Conservation (phyloP, 129 eudicot genomes). For the Centaurea solstitialis region DNA sequence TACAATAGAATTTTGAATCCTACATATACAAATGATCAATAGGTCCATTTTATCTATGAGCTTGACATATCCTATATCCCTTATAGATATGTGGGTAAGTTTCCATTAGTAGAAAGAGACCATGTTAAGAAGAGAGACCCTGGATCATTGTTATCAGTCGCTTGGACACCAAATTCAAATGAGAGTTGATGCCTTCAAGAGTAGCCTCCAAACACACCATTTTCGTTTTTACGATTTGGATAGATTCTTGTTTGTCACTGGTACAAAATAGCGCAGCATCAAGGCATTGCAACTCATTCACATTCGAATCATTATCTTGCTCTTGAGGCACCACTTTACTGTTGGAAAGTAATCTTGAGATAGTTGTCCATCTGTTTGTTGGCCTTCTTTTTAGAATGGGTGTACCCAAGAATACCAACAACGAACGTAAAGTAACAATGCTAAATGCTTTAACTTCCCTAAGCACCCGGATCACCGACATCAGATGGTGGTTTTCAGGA, state of each 20-base stretch:
- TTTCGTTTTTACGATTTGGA: conserved; percentile 3
- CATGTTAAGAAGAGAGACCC: conserved; percentile 41
- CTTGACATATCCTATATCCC: background rate
- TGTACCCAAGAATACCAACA: conserved; percentile 18
- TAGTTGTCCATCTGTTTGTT: conserved; percentile 1
- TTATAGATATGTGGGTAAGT: background rate
- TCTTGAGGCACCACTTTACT: conserved; percentile 25
- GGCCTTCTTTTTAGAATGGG: conserved; percentile 14
- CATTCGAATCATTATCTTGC: background rate
- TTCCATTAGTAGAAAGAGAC: conserved; percentile 27
- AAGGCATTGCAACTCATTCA: conserved; percentile 31
- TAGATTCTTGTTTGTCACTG: background rate
- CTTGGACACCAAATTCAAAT: conserved; percentile 30
- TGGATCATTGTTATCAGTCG: conserved; percentile 19
- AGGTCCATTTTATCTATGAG: background rate
- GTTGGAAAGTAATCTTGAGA: conserved; percentile 28
- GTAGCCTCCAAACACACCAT: conserved; percentile 23
- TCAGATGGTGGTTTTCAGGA: conserved; percentile 11
- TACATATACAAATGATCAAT: background rate
- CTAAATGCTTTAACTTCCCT: conserved; percentile 29
- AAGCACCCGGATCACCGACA: conserved; percentile 21
- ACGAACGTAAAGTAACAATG: conserved; percentile 10
- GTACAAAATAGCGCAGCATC: conserved; percentile 12
- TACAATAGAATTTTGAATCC: background rate
- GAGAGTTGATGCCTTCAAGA: conserved; percentile 23